Base-by-base conservation (phyloP, 2,329 filamentous ascomycete species). In the Alternaria novae-zelandiae region DNA sequence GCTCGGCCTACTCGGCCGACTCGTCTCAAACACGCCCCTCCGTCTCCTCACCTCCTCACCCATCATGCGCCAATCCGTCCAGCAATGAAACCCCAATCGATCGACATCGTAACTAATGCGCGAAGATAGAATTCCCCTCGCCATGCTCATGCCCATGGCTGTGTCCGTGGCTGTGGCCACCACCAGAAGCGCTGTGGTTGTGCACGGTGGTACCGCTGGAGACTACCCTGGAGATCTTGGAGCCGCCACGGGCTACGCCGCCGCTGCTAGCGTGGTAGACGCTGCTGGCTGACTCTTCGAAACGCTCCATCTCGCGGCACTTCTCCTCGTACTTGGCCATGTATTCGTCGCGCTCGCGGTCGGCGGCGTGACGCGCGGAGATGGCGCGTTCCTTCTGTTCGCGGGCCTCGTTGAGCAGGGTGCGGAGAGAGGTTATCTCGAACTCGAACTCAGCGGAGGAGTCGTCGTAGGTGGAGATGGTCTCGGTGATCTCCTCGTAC, bases 371-470 rank as follows among this genome's bases (percentile, higher is more conserved):
- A 2, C 71, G 64, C 2, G 70, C 70, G 15, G 62, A 54, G 10
- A 73, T 72, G 3, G 71, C 70, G 8, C 69, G 67, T 20, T 72
- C 71, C 50, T 73, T 73, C 54, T 73, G 70, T 47, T 73, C 70
- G 20, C 71, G 69, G 9, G 70, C 66, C 46, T 73, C 71, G 41
- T 65, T 66, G 36, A 73, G 60, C n/a, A 72, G 59, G 0, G 62
- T 66, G 8, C 71, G 67, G 32, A 73, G 54, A 10, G 63, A 68
- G 5, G 69, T 65, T 17, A 73, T 73, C 41, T 73, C 71, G n/a
- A 71, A 71, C 50, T 73, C 71, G 6, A 73, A 59, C 23, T 73
- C 70, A 5, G 64, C 64, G 6, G 67, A 70, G 17, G 64, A 65
- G 21, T 72, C 65, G 20, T 67, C 67, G 30, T 65, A 72, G 13